Base-by-base conservation (phyloP, 306 rosid genomes). In the Delonix regia region DNA sequence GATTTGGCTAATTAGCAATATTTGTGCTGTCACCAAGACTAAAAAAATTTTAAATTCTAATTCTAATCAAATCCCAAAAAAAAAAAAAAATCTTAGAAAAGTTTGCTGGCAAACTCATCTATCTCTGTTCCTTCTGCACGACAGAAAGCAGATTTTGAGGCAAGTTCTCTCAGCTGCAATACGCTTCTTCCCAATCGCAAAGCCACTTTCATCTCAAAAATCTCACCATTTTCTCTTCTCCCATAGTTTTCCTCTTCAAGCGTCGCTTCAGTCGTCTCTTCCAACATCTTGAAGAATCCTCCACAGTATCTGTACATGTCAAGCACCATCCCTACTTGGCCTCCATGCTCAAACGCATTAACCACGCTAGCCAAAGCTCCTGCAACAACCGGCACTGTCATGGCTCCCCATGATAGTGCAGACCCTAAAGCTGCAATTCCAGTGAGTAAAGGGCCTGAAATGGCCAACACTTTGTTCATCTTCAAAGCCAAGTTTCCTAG, bases 221-320 rank as follows among this genome's bases (percentile, higher is more conserved):
- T 16, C 36, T 78, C 53, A 1, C 94, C 94, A 14, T 91, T 88
- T 68, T 91, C 92, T 77, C 94, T 87, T 25, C 64, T 89, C 42
- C 88, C 90, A 22, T 56, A 12, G 21, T 88, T 78, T 10, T 30
- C 70, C 65, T 91, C 97, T 16, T 73, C 89, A 6, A 89, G 89
- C 7, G 89, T 80, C 3, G 72, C 39, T 34, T 80, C 81, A 27
- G 86, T 80, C 0, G 86, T 79, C 33, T 81, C 78, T 65, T 89
- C 88, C 80, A 91, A 10, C 4, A 69, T 48, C 28, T 28, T 62
- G 47, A 92, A 89, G 62, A 85, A 88, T 4, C 94, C 97, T 0
- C 82, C 91, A 12, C 89, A 78, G 49, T 88, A 73, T 36, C 91
- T 83, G 14, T 89, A 92, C 92, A 92, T 86, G 71, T 92, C 94